A percentile compares a stretch with the other conserved stretches of the same genome.
Conservation (phyloP, 176 grass and related monocot genomes). For the Avena atlantica region DNA sequence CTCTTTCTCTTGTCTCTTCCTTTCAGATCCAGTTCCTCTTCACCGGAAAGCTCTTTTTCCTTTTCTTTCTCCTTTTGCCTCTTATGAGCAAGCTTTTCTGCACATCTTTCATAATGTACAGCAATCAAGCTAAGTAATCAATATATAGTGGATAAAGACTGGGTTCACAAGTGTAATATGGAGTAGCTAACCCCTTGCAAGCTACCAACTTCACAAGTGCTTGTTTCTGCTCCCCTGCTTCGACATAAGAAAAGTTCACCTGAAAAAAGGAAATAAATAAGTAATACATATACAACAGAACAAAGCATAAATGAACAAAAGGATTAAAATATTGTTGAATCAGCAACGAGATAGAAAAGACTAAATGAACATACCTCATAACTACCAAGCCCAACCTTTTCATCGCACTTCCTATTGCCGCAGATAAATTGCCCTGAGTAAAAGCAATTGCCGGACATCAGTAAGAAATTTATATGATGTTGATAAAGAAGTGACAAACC, state of each 20-base stretch:
- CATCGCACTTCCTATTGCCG: slow-evolving; percentile 80
- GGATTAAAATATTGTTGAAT: background rate
- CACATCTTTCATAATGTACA: slow-evolving; percentile 83
- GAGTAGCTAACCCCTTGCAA: slow-evolving; percentile 68
- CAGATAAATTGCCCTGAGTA: slow-evolving; percentile 88
- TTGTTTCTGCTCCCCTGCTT: slow-evolving; percentile 86
- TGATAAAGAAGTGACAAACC: background rate
- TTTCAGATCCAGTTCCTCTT: slow-evolving; percentile 50
- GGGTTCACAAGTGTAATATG: slow-evolving; percentile 9
- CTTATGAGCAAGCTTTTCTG: slow-evolving; percentile 96
- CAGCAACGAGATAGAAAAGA: slow-evolving; percentile 18
- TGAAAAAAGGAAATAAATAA: slow-evolving; percentile 33
- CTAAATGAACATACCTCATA: slow-evolving; percentile 73
- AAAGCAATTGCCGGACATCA: background rate
- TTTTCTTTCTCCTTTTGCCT: slow-evolving; percentile 72
- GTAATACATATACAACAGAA: background rate
- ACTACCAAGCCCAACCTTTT: slow-evolving; percentile 71
- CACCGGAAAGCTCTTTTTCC: slow-evolving; percentile 42
- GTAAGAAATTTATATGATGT: slow-evolving; percentile 1
- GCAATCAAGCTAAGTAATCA: slow-evolving; percentile 45
- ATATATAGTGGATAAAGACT: background rate
- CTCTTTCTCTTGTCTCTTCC: slow-evolving; percentile 72
- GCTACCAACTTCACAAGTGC: slow-evolving; percentile 95
- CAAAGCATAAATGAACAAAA: slow-evolving; percentile 16
- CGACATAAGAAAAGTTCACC: slow-evolving; percentile 96